Conservation (phyloP, 768 basidiomycete species). For the Piloderma croceum region DNA sequence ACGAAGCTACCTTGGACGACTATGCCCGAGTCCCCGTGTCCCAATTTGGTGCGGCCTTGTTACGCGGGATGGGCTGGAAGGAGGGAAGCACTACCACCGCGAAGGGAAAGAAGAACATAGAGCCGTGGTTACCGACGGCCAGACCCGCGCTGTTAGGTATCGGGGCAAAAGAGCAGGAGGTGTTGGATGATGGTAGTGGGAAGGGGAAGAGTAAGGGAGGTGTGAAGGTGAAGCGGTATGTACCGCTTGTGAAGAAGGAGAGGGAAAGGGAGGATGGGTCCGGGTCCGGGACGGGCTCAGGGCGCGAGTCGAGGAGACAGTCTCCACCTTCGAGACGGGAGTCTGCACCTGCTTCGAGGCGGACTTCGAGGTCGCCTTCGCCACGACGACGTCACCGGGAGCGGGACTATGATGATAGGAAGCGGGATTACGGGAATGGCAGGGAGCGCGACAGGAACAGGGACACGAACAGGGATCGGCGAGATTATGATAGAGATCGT, state of each 20-base stretch:
- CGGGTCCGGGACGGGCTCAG: constrained; percentile 8
- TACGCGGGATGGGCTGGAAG: constrained; percentile 97
- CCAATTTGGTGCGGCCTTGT: constrained; percentile 87
- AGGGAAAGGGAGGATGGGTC: constrained; percentile 29
- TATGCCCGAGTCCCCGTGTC: constrained; percentile 89
- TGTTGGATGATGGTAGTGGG: constrained; percentile 61
- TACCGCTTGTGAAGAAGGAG: constrained; percentile 77
- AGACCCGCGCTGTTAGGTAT: constrained; percentile 88
- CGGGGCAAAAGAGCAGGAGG: constrained; percentile 84
- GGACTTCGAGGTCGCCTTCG: constrained; percentile 46
- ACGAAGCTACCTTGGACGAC: constrained; percentile 70
- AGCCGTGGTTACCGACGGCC: constrained; percentile 77
- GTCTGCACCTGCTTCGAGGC: constrained; percentile 41
- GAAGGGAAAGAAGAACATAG: constrained; percentile 54
- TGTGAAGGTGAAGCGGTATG: constrained; percentile 65
- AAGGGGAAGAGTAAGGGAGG: constrained; percentile 35
- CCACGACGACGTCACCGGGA: constrained; percentile 28
- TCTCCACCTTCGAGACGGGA: constrained; percentile 32
- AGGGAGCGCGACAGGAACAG: constrained; percentile 21
- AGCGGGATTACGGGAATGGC: constrained; percentile 17
- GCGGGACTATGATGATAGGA: constrained; percentile 13
- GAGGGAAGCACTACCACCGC: constrained; percentile 68
- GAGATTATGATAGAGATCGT: constrained; percentile 22
- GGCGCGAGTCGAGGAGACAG: constrained; percentile 28
- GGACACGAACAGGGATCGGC: constrained; percentile 23